Evolutionary conservation across 2,329 filamentous ascomycete species (phyloP), one percentile per base, ranked within the genome.

Genomic region (Aspergillus fumigatiaffinis): DNA sequence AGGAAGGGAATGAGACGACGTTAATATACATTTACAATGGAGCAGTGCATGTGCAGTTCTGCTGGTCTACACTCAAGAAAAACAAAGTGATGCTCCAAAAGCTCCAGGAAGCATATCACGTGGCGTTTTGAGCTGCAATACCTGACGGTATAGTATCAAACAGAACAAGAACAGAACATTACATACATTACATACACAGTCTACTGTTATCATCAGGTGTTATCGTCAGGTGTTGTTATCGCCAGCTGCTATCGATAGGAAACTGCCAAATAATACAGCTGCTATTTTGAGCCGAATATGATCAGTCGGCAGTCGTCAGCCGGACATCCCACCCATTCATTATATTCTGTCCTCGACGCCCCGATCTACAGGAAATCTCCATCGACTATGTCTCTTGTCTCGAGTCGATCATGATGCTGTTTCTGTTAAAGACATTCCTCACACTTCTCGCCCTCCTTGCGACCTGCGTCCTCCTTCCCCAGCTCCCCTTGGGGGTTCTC

Each of bases 381-480:
- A 25, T 38, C 46, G 64, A 65, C 63, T 59, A 68, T 68, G 66
- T 41, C 29, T 21, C n/a, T 51, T 41, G 20, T 51, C 1, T 51
- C 20, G 20, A 41, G 50, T n/a, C n/a, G 20, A 25, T 20, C 55
- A 64, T 64, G 63, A 74, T 75, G 73, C 65, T 72, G 28, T 67
- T 73, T 55, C 50, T 75, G 53, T 64, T 70, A 29, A 72, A 68
- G 32, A 62, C 66, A 50, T 53, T 72, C 29, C 62, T 73, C 52
- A 64, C 68, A 38, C 52, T 74, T 26, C 65, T 76, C 52, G 60
- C 71, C 53, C 61, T 75, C 48, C 59, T 71, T 53, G 68, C 67
- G 48, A 68, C 72, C 51, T 69, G 67, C 25, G 58, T 73, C 52
- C 55, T 75, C 35, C 66, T 75, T 42, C 74, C 75, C 47, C 64